Evolutionary conservation across 2,329 filamentous ascomycete species (phyloP).

Genomic region (Aphanoascus verrucosus): DNA sequence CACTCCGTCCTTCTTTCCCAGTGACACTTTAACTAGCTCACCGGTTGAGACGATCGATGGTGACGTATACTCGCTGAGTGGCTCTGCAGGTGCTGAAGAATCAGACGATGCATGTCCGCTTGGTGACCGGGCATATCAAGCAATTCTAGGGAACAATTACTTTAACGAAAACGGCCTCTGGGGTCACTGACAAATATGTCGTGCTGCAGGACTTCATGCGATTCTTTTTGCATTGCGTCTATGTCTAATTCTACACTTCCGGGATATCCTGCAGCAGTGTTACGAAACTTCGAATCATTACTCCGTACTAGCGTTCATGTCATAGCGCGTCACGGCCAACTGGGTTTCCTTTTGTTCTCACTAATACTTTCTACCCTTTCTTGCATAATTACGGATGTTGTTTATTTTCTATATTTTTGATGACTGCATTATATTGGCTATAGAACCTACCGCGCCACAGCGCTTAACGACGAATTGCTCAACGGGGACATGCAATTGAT

Average conservation of each 20-base stretch:
- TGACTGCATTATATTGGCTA: not conserved
- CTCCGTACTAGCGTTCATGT: not conserved
- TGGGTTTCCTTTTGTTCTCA: not conserved
- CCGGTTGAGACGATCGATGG: slow-evolving; percentile 13
- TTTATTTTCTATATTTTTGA: not conserved
- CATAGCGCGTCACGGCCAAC: not conserved
- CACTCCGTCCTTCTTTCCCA: slow-evolving; percentile 8
- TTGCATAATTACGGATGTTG: slow-evolving; percentile 2
- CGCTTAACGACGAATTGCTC: not conserved
- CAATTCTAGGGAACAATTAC: slow-evolving; percentile 11
- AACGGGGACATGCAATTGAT: not conserved
- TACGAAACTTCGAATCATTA: not conserved
- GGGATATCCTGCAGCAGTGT: not conserved
- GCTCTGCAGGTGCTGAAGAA: slow-evolving; percentile 13
- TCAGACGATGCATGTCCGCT: slow-evolving; percentile 16
- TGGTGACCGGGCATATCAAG: slow-evolving; percentile 12
- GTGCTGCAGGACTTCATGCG: not conserved
- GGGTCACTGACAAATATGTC: slow-evolving; percentile 13
- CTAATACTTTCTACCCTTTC: not conserved
- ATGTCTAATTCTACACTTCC: not conserved
- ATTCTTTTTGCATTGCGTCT: not conserved
- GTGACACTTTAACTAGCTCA: slow-evolving; percentile 12
- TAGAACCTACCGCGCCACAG: not conserved
- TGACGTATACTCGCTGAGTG: slow-evolving; percentile 14
- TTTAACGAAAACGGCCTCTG: slow-evolving; percentile 13